A percentile compares a stretch with the other conserved stretches of the same genome.
phyloP scores from a whole-genome alignment of 805 yeast species.

The Kuraishia hungarica region DNA sequence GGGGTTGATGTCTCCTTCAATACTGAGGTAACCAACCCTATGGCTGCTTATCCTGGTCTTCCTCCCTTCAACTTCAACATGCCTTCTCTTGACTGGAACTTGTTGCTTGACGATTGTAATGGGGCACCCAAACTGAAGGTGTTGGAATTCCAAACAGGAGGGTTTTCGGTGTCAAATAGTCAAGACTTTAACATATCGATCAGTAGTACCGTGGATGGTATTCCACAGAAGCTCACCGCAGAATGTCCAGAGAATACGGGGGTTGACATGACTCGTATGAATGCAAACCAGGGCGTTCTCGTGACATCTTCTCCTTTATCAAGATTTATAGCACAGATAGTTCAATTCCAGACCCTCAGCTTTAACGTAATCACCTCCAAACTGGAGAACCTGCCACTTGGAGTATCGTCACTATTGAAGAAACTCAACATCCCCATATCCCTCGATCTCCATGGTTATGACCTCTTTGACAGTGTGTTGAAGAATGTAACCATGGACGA shows the following conservation, averaged over 20 bases:
- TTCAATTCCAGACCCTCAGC: conserved; percentile 6
- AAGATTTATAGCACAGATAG: conserved; percentile 6
- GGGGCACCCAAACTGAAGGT: conserved; percentile 18
- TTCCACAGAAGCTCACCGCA: conserved; percentile 5
- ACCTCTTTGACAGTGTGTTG: conserved; percentile 13
- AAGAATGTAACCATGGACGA: conserved; percentile 29
- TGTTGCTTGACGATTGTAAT: conserved; percentile 27
- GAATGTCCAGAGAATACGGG: conserved; percentile 5
- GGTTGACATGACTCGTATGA: not conserved
- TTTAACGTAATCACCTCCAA: conserved; percentile 8
- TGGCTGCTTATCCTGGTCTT: not conserved
- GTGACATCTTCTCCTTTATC: conserved; percentile 10
- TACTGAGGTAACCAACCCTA: not conserved
- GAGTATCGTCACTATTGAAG: conserved; percentile 8
- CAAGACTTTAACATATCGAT: conserved; percentile 8
- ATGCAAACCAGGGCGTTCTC: too few relatives aligned
- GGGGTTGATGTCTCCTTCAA: not conserved
- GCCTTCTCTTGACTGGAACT: conserved; percentile 28
- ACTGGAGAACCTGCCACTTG: conserved; percentile 3
- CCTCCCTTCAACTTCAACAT: conserved; percentile 10
- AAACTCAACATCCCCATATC: conserved; percentile 9
- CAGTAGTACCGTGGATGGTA: conserved; percentile 6
- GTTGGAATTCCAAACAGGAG: conserved; percentile 13
- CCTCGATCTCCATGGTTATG: conserved; percentile 9
- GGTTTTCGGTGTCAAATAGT: conserved; percentile 6